These are phyloP conservation scores for Myriosclerotinia duriaeana DNA, from an alignment of 2,329 filamentous ascomycete species.

Conservation along the genomic window DNA sequence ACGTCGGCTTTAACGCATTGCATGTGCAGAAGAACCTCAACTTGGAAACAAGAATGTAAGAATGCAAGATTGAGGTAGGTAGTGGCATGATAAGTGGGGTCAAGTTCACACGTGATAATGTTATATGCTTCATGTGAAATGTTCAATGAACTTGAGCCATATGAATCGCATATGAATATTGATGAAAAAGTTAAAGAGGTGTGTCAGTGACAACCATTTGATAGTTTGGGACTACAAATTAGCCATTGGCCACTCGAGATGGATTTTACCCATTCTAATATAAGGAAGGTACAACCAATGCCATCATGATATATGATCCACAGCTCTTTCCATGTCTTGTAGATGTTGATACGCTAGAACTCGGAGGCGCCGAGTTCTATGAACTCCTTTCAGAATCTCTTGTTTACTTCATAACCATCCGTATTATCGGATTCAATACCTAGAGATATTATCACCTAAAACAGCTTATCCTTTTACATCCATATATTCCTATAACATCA, in stretches of 20 bases:
- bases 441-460: slow-evolving; percentile 17
- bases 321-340: slow-evolving; percentile 6
- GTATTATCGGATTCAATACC: slow-evolving; percentile 5
- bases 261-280: neutral
- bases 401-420: neutral
- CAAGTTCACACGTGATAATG: slow-evolving; percentile 8
- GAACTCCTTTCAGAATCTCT: neutral
- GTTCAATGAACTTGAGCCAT: neutral
- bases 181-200: neutral
- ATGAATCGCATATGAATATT: neutral
- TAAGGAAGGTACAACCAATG: neutral
- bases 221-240: neutral
- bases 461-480: slow-evolving; percentile 7
- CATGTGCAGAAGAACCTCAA: neutral
- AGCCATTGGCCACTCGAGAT: neutral
- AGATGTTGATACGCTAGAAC: neutral
- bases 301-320: too few species aligned
- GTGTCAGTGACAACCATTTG: neutral
- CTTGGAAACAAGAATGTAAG: neutral
- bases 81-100: slow-evolving; percentile 8
- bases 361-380: neutral
- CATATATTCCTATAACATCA: slow-evolving; percentile 5
- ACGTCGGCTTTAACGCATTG: neutral
- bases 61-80: neutral
- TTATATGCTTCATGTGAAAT: slow-evolving; percentile 5